phyloP scores from a whole-genome alignment of 2,329 filamentous ascomycete genomes.

The Chaetomium globosum region DNA sequence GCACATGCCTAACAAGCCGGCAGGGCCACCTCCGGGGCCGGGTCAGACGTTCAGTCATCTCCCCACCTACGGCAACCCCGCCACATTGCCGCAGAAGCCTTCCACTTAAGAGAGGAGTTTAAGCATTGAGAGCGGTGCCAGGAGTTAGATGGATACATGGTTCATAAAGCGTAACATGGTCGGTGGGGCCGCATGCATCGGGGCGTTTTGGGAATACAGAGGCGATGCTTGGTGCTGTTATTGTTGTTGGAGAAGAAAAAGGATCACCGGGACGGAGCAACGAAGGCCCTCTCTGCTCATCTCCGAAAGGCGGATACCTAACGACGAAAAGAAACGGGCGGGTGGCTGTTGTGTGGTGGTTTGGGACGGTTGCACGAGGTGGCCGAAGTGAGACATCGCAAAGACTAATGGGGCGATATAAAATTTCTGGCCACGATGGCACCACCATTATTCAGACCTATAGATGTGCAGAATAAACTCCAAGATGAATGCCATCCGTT shows the following conservation, averaged over 20 bases:
- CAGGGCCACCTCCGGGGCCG: conserved; percentile 44
- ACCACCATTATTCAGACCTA: conserved; percentile 20
- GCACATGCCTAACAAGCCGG: conserved; percentile 53
- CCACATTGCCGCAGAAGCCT: conserved; percentile 62
- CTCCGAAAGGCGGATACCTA: not conserved
- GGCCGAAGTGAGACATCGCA: not conserved
- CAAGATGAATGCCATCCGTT: conserved; percentile 12
- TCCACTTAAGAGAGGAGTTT: conserved; percentile 42
- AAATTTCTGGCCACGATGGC: not conserved
- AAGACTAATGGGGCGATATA: conserved; percentile 15
- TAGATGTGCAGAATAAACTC: conserved; percentile 32
- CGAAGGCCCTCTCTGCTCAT: conserved; percentile 7
- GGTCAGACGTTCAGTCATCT: conserved; percentile 56
- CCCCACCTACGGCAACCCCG: conserved; percentile 62
- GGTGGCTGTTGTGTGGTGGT: not conserved
- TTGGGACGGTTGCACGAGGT: not conserved
- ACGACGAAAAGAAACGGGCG: not conserved
- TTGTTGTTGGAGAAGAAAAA: conserved; percentile 18
- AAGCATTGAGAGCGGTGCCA: conserved; percentile 32
- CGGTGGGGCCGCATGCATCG: conserved; percentile 25
- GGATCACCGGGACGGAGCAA: not conserved
- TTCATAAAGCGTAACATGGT: conserved; percentile 29
- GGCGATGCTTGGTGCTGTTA: conserved; percentile 8
- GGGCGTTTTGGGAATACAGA: conserved; percentile 32
- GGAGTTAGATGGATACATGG: conserved; percentile 30